phyloP scores from a whole-genome alignment of 2,329 filamentous ascomycete species.

The Claviceps cyperi region DNA sequence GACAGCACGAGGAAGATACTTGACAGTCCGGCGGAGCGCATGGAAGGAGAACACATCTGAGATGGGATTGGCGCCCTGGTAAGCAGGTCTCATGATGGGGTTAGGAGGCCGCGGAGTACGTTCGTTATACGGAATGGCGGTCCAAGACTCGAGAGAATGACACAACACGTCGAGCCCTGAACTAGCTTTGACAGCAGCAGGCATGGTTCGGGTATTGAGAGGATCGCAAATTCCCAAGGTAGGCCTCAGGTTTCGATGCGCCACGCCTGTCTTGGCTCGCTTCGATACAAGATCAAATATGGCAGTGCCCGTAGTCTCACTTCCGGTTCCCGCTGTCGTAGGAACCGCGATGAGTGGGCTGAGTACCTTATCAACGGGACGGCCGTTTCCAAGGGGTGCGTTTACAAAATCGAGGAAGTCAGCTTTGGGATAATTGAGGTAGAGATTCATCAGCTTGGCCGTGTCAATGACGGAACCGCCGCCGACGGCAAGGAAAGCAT shows the following conservation, averaged over 20 bases:
- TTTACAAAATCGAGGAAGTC: conserved; percentile 98
- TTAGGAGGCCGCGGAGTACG: conserved; percentile 72
- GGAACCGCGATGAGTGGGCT: conserved; percentile 70
- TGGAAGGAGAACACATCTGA: conserved; percentile 92
- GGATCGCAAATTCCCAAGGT: conserved; percentile 78
- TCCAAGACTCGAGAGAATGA: conserved; percentile 93
- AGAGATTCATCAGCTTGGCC: conserved; percentile 96
- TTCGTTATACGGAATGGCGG: conserved; percentile 86
- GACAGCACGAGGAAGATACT: conserved; percentile 82
- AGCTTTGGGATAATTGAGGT: conserved; percentile 78
- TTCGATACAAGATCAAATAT: conserved; percentile 91
- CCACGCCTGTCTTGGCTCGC: conserved; percentile 88
- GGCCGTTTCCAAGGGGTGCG: conserved; percentile 75
- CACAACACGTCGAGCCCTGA: conserved; percentile 92
- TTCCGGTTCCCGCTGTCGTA: conserved; percentile 73
- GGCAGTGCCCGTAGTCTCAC: conserved; percentile 91
- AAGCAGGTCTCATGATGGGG: conserved; percentile 80
- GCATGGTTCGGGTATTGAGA: conserved; percentile 92
- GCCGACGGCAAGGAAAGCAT: conserved; percentile 86
- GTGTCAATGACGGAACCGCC: conserved; percentile 92
- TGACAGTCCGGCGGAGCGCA: conserved; percentile 68
- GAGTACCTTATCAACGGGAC: conserved; percentile 56
- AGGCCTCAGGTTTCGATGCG: conserved; percentile 88
- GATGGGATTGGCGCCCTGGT: conserved; percentile 95
- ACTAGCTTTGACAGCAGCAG: conserved; percentile 77